Percentiles rank a stretch among this genome's conserved stretches.
Evolutionary conservation across 2,329 filamentous ascomycete genomes (phyloP).

Genomic region (Falciphora oryzae): DNA sequence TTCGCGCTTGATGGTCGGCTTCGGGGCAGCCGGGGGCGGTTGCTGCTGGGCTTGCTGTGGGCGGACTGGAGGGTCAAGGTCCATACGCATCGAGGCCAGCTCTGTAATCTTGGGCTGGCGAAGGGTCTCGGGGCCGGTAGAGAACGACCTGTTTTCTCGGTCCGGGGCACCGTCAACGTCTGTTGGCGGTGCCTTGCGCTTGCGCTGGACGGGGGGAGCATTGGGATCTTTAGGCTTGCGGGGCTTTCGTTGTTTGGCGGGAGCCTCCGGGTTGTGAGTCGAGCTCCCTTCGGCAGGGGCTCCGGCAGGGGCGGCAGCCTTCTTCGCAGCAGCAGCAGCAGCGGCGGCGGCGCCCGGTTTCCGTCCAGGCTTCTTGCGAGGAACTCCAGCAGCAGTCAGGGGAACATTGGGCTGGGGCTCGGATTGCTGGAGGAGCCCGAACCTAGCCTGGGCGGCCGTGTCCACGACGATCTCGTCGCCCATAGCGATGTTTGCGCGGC

Average conservation of each 20-base stretch:
- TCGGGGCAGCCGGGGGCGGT: conserved; percentile 33
- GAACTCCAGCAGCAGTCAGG: conserved; percentile 52
- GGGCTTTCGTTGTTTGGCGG: conserved; percentile 44
- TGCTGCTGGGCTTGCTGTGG: conserved; percentile 16
- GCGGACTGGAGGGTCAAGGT: conserved; percentile 23
- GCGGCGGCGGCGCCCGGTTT: conserved; percentile 51
- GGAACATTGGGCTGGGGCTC: conserved; percentile 26
- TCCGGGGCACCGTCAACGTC: conserved; percentile 16
- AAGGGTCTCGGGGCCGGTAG: conserved; percentile 14
- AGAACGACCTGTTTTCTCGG: neutral
- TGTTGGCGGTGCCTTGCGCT: conserved; percentile 43
- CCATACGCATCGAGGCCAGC: conserved; percentile 30
- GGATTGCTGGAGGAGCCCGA: conserved; percentile 24
- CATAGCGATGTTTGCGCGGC: conserved; percentile 25
- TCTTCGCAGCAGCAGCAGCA: conserved; percentile 28
- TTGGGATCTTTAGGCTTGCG: conserved; percentile 56
- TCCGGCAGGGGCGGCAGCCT: conserved; percentile 15
- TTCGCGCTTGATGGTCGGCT: conserved; percentile 44
- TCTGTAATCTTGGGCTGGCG: conserved; percentile 37
- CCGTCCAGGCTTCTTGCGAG: conserved; percentile 58
- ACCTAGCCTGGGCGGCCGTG: conserved; percentile 29
- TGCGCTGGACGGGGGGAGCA: conserved; percentile 47
- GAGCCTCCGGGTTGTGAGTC: conserved; percentile 31
- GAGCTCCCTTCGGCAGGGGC: conserved; percentile 26
- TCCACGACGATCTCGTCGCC: conserved; percentile 43